phyloP scores from a whole-genome alignment of 2,329 filamentous ascomycete species.

The Curvularia sp. region DNA sequence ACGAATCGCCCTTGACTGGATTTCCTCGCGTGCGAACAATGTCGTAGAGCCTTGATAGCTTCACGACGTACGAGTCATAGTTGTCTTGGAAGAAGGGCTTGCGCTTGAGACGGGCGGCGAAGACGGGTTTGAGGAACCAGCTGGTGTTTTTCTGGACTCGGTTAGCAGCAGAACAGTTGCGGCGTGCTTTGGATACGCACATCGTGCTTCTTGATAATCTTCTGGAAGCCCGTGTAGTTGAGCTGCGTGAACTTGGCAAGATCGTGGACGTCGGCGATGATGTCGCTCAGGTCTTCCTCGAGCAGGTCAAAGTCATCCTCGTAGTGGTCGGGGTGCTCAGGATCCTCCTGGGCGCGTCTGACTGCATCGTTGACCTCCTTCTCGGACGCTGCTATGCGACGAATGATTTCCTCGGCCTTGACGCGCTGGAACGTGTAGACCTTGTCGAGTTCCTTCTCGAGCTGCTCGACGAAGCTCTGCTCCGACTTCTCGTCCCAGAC shows the following conservation, averaged over 20 bases:
- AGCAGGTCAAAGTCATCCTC: conserved; percentile 95
- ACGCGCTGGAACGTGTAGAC: conserved; percentile 97
- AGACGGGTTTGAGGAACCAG: conserved; percentile 94
- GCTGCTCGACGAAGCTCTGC: conserved; percentile 81
- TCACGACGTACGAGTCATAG: conserved; percentile 94
- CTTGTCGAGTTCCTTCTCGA: conserved; percentile 94
- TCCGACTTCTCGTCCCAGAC: conserved; percentile 94
- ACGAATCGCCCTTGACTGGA: conserved; percentile 87
- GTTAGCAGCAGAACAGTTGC: conserved; percentile 24
- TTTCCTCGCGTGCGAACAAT: conserved; percentile 91
- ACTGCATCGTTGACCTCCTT: conserved; percentile 90
- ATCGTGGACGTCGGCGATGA: conserved; percentile 98
- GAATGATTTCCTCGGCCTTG: conserved; percentile 94
- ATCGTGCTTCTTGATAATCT: conserved; percentile 99
- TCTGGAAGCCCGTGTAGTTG: conserved; percentile 99
- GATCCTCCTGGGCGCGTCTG: conserved; percentile 57
- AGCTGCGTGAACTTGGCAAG: conserved; percentile 97
- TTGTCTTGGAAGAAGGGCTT: conserved; percentile 99
- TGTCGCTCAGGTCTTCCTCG: conserved; percentile 94
- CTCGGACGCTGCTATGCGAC: conserved; percentile 86
- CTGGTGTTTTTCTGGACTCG: conserved; percentile 80
- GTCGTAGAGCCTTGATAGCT: conserved; percentile 94
- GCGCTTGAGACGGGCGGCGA: conserved; percentile 89
- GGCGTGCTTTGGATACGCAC: conserved; percentile 59
- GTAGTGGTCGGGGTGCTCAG: conserved; percentile 58